Evolutionary conservation across 2,329 filamentous ascomycete genomes (phyloP), one percentile per base, ranked within the genome.

Genomic region (Hypoxylon sp.): DNA sequence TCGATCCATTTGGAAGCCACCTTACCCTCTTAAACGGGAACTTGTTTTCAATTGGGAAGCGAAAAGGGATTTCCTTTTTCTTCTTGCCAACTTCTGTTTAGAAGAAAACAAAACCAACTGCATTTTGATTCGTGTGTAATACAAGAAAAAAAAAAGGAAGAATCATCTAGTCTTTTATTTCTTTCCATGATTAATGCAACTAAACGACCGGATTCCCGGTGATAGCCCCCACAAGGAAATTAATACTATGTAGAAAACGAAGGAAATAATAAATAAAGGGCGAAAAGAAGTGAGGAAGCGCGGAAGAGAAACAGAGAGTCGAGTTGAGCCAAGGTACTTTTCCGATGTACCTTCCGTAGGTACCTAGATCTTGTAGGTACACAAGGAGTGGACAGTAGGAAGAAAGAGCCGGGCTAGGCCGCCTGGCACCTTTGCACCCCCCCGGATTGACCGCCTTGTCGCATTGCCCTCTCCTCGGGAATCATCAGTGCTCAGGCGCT

Each of bases 381-480:
- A 21, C 30, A 40, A 19, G n/a, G n/a, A n/a, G n/a, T n/a, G n/a
- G n/a, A n/a, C n/a, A 34, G 32, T 26, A 40, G 51, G 34, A 49
- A 52, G 44, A 41, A 43, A 56, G 40, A 53, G 48, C 56, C 56
- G 55, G 55, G 44, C 55, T 55, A 52, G 47, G 55, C 51, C 47
- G 55, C 32, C 47, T 55, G 40, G 45, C 43, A 46, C 36, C n/a
- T n/a, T n/a, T n/a, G n/a, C n/a, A n/a, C n/a, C 52, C 52, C 47
- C 49, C 56, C 56, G 56, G 55, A 56, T 53, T 59, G 56, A 56
- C 56, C 56, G 56, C 56, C 56, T 55, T 56, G 52, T 56, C 47
- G 47, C 52, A 47, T 51, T 48, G 52, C 49, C 41, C 54, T 50
- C 46, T 53, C 31, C 50, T 57, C 54, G 48, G 52, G 49, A 56